Percentiles rank a stretch among this genome's conserved stretches.
Conservation (phyloP, 768 basidiomycete species). For the Auricularia cornea region DNA sequence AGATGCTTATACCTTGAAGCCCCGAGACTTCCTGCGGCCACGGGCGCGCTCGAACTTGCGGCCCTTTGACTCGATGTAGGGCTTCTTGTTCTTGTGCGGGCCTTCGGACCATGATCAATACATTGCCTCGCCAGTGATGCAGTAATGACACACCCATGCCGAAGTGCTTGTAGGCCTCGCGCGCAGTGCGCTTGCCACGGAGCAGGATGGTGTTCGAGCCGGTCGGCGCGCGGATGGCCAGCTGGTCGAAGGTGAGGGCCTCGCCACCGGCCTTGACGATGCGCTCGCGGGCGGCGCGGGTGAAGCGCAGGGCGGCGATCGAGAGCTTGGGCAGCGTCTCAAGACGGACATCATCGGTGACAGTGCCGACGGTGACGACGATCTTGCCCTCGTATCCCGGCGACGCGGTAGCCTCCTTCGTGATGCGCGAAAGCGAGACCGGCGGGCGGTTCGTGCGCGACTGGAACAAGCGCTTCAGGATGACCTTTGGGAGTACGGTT, state of each 20-base stretch:
- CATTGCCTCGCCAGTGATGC: neutral
- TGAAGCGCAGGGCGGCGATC: slow-evolving; percentile 93
- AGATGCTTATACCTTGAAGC: slow-evolving; percentile 80
- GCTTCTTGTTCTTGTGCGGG: slow-evolving; percentile 98
- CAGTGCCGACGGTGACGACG: slow-evolving; percentile 82
- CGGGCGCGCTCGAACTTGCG: slow-evolving; percentile 99
- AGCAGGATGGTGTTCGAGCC: slow-evolving; percentile 92
- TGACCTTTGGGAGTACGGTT: slow-evolving; percentile 62
- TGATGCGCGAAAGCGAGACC: slow-evolving; percentile 86
- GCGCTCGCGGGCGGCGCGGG: slow-evolving; percentile 84
- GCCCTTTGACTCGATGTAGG: slow-evolving; percentile 90
- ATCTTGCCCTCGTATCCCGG: slow-evolving; percentile 68
- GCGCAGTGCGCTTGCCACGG: slow-evolving; percentile 84
- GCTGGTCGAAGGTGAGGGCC: slow-evolving; percentile 89
- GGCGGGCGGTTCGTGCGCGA: slow-evolving; percentile 97
- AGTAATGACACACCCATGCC: slow-evolving; percentile 61
- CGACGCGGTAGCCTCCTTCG: slow-evolving; percentile 66
- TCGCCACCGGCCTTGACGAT: slow-evolving; percentile 96
- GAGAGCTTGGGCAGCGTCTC: slow-evolving; percentile 80
- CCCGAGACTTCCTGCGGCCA: slow-evolving; percentile 97
- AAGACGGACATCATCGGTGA: slow-evolving; percentile 94
- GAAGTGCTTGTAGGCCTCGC: slow-evolving; percentile 97
- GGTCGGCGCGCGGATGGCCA: slow-evolving; percentile 88
- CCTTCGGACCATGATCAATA: slow-evolving; percentile 26
- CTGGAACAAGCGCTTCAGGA: slow-evolving; percentile 95